Evolutionary conservation across 139 green algal genomes (phyloP).

Genomic region (Chlorella vulgaris): DNA sequence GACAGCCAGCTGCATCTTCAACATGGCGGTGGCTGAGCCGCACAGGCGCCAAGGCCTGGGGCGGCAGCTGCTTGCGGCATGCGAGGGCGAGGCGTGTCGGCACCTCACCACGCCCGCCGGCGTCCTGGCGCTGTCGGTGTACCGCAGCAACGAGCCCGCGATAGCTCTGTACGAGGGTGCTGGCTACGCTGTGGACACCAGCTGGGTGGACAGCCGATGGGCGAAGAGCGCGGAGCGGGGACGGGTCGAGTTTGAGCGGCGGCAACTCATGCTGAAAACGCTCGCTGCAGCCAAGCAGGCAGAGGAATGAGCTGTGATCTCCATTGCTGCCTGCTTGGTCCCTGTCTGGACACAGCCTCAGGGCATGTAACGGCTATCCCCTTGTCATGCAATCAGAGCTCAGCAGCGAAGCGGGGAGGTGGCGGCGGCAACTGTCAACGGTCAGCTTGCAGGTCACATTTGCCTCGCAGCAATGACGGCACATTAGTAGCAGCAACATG

Average conservation of each 20-base stretch:
- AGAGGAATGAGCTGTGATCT: background rate
- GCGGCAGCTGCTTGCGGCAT: slow-evolving; percentile 17
- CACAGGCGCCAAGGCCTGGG: slow-evolving; percentile 26
- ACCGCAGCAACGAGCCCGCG: slow-evolving; percentile 22
- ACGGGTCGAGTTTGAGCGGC: background rate
- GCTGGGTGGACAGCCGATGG: slow-evolving; percentile 37
- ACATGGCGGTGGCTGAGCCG: slow-evolving; percentile 34
- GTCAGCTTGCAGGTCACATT: too few species aligned
- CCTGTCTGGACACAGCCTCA: too few species aligned
- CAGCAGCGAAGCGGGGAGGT: too few species aligned
- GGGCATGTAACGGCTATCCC: too few species aligned
- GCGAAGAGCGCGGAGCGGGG: slow-evolving; percentile 28
- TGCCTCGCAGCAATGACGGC: too few species aligned
- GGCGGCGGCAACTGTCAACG: too few species aligned
- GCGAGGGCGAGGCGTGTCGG: slow-evolving; percentile 3
- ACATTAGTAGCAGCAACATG: too few species aligned
- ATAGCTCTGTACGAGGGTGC: slow-evolving; percentile 20
- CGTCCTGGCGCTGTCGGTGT: slow-evolving; percentile 30
- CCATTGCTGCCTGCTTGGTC: background rate
- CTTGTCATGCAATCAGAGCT: too few species aligned
- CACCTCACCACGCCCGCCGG: too few species aligned
- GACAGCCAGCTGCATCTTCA: background rate
- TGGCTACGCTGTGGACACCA: slow-evolving; percentile 26
- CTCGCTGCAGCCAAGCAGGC: background rate
- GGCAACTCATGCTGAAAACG: slow-evolving; percentile 41